Conservation (phyloP, 495 filamentous ascomycete genomes). For the Aspergillus biplanus region DNA sequence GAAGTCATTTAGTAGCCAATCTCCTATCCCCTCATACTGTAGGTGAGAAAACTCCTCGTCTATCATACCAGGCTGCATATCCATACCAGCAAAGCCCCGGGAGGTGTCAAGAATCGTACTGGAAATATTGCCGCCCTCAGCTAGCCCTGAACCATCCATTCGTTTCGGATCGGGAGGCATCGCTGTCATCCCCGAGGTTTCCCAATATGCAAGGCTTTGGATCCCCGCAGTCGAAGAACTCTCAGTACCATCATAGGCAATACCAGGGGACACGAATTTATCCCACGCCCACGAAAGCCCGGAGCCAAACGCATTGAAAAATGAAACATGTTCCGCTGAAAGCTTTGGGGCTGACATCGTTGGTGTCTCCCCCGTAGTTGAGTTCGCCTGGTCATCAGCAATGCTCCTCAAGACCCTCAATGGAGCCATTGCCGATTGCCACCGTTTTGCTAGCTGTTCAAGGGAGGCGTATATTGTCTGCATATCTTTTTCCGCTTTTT, state of each 20-base stretch:
- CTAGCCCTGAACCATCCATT: background rate
- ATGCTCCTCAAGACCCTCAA: slow-evolving; percentile 29
- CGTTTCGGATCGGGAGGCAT: background rate
- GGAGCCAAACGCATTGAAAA: slow-evolving; percentile 3
- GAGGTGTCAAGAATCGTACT: background rate
- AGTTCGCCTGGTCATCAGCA: slow-evolving; percentile 3
- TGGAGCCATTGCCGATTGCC: slow-evolving; percentile 31
- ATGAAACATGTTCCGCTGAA: background rate
- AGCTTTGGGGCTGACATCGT: background rate
- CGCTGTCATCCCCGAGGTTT: background rate
- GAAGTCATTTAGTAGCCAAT: slow-evolving; percentile 8
- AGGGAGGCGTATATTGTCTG: slow-evolving; percentile 29
- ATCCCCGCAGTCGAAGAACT: background rate
- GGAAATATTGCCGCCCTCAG: background rate
- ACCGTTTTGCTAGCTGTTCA: slow-evolving; percentile 29
- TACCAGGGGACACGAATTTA: background rate
- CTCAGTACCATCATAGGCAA: background rate
- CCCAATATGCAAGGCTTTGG: background rate
- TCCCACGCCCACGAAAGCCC: slow-evolving; percentile 12
- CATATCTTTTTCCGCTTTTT: slow-evolving; percentile 17
- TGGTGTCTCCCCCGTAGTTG: background rate
- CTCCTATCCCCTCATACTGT: slow-evolving; percentile 7
- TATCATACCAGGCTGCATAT: background rate
- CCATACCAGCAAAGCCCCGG: background rate
- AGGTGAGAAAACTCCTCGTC: background rate